Base-by-base conservation (phyloP, 352 stramenopile genomes). In the Globisporangium lucens region DNA sequence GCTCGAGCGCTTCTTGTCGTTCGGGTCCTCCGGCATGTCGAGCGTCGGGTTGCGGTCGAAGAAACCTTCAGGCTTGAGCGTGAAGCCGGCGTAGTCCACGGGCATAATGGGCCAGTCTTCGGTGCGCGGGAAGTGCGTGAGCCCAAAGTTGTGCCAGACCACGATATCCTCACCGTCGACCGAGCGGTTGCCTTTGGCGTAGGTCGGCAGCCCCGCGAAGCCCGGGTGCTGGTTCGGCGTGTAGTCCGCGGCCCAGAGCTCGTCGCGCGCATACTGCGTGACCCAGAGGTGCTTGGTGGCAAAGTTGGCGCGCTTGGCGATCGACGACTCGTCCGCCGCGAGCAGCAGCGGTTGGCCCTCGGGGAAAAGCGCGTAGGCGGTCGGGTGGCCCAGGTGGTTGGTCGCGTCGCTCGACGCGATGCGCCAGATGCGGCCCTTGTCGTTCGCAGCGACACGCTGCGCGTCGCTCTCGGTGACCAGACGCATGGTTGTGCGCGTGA, bases 71-170 rank as follows among this genome's bases (percentile, higher is more conserved):
- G 85, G 81, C 63, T 83, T 90, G 60, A 96, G 74, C 41, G 69
- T 74, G 65, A 96, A 93, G 35, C 76, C 76, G 17, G 83, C 80
- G 36, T 78, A 81, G 72, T 94, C 86, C 46, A 85, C 84, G 7
- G 80, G 82, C 85, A 95, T 93, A 29, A 94, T 75, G 29, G 85
- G 85, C 74, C 82, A 89, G 72, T 90, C 83, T 74, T 94, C 87
- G 0, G 77, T 72, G 13, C 82, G 76, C 38, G 86, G 82, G 46
- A 93, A 82, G 71, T 94, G 83, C 27, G 76, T 82, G 4, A 92
- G 73, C 0, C 82, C 86, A 65, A 94, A 94, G 41, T 78, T 80
- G 70, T 91, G 82, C 84, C 86, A 94, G 12, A 92, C 60, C 27
- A 94, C 81, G 60, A 94, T 74, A 63, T 91, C 81, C 60, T 90